Evolutionary conservation across 176 grass and related monocot species (phyloP), one percentile per base, ranked within the genome.

Genomic region (Oropetium thomaeum): DNA sequence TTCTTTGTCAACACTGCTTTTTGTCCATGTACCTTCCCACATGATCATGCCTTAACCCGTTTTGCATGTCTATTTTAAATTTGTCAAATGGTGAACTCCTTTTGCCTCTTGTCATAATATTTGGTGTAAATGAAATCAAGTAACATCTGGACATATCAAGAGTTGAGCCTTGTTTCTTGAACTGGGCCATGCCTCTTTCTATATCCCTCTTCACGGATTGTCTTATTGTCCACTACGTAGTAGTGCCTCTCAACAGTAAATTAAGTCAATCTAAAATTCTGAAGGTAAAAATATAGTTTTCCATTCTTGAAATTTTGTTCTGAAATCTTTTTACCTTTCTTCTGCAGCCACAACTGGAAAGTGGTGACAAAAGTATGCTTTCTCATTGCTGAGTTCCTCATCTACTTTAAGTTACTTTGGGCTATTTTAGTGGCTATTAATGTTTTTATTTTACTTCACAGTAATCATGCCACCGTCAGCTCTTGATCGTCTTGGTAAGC

Each of bases 401-500:
- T 70, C 29, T 70, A 54, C 53, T 83, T 16, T 37, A n/a, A 74
- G 31, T 70, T 79, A 37, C 26, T 32, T 58, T 55, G 69, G 60
- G 42, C 33, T 47, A 37, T 75, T 73, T n/a, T 27, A 54, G 0
- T 69, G 10, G 79, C 55, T 43, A 63, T 74, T 53, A 15, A 43
- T 79, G n/a, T 79, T 30, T 53, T 39, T 68, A 19, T 79, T 92
- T 30, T 90, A 73, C 89, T 92, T 30, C 88, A 73, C 89, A 99
- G 96, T 99, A 74, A 99, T 99, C 79, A 99, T 99, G 96, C 96
- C 96, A 44, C 96, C 96, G 1, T 99, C 96, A 11, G 89, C 96
- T 81, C 87, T 99, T 76, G 96, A 99, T 85, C 92, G 96, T 78
- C 96, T 99, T 9, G 96, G 96, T 95, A 90, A 83, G 73, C 78